phyloP scores from a whole-genome alignment of 2,329 filamentous ascomycete species.

The Trichoderma harzianum region DNA sequence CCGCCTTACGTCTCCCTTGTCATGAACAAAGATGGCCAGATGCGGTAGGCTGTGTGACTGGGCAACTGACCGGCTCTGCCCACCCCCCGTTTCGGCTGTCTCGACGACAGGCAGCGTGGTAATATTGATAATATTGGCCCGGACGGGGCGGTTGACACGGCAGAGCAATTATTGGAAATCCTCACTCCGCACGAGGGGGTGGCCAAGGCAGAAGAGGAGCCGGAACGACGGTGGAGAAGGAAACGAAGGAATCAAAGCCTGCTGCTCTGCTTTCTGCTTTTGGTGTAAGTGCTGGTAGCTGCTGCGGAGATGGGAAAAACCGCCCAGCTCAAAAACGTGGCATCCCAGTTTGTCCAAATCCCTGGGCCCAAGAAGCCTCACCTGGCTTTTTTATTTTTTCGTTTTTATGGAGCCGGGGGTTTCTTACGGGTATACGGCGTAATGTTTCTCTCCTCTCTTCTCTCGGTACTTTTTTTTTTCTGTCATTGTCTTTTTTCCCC shows the following conservation, averaged over 20 bases:
- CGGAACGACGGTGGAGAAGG: background rate
- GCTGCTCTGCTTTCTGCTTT: background rate
- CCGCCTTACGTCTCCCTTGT: conserved; percentile 6
- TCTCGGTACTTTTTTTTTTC: conserved; percentile 1
- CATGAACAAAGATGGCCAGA: background rate
- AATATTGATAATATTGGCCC: conserved; percentile 1
- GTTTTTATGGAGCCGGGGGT: background rate
- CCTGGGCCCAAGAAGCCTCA: background rate
- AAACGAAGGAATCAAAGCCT: conserved; percentile 9
- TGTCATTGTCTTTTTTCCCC: background rate
- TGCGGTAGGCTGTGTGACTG: background rate
- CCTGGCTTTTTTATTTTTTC: background rate
- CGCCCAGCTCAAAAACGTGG: background rate
- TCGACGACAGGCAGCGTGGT: background rate
- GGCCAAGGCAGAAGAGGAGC: conserved; percentile 3
- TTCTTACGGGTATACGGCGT: background rate
- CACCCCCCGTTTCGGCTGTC: background rate
- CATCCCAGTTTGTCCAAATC: background rate
- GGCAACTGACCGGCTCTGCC: background rate
- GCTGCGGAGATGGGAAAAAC: background rate
- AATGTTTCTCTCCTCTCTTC: background rate
- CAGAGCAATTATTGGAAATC: conserved; percentile 16
- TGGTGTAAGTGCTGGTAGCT: conserved; percentile 5
- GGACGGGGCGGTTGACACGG: background rate
- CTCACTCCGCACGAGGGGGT: conserved; percentile 15